Base-by-base conservation (phyloP, 768 basidiomycete genomes). In the Lactifluus echinatus region DNA sequence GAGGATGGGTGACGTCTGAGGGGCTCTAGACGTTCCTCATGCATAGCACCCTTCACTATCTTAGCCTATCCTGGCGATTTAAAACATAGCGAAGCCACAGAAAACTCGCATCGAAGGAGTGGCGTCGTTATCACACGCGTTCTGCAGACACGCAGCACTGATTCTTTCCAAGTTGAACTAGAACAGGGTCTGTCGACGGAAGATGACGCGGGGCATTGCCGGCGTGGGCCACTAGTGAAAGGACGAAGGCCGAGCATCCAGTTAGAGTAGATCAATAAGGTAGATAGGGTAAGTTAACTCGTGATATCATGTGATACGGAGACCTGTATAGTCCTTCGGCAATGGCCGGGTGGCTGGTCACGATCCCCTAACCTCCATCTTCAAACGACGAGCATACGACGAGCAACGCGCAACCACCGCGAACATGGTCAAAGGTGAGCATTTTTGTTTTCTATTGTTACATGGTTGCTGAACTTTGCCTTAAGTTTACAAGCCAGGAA, bases 401-500 rank as follows among this genome's bases (percentile, higher is more conserved):
- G n/a, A n/a, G 45, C 42, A 8, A 14, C 31, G 15, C 51, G 23
- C 39, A 54, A 56, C 28, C 54, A 44, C 50, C 56, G 46, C 50
- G 62, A 68, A 65, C 52, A 68, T 68, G 67, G 67, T 68, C 50
- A 68, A 68, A 60, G 63, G 67, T 68, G 53, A 48, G 61, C 44
- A 17, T 24, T 26, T 21, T 5, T 36, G 6, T 21, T 33, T 34
- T 12, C 33, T 8, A 8, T n/a, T 23, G 0, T 23, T 3, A 7
- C 19, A 23, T 11, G n/a, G 3, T 31, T 42, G 29, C 43, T 60
- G 33, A 64, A 23, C 14, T 17, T 40, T 42, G 1, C 26, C 45
- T 29, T 11, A 62, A 93, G 92, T 94, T 70, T 93, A 90, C 84
- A 94, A 94, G 76, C 84, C 91, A 71, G 91, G 92, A 75, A 94